These are phyloP conservation scores for Trichaptum fuscoviolaceum DNA, from an alignment of 768 basidiomycete species.

Conservation along the genomic window DNA sequence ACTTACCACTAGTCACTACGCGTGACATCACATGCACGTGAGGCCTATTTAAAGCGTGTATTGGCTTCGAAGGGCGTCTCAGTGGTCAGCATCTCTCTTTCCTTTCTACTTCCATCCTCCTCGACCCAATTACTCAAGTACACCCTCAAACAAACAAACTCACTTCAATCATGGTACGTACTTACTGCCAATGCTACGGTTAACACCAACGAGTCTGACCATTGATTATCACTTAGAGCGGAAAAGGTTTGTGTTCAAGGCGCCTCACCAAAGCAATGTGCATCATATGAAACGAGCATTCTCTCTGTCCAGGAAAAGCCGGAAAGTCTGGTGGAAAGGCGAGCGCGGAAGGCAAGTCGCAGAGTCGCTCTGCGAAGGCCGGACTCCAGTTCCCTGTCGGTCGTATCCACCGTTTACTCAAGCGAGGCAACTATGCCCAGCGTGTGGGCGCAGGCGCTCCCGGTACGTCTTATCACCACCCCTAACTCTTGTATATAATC, in stretches of 20 bases:
- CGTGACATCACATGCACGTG: slow-evolving; percentile 17
- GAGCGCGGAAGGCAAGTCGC: slow-evolving; percentile 45
- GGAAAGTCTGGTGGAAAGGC: slow-evolving; percentile 74
- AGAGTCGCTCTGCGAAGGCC: slow-evolving; percentile 69
- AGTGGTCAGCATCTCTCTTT: slow-evolving; percentile 28
- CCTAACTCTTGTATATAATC: not conserved
- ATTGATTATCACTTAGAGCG: slow-evolving; percentile 25
- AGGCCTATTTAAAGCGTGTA: slow-evolving; percentile 23
- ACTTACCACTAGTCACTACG: slow-evolving; percentile 6
- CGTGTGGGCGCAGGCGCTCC: slow-evolving; percentile 88
- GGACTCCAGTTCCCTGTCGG: slow-evolving; percentile 88
- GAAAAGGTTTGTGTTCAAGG: slow-evolving; percentile 28
- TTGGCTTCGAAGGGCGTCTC: not conserved
- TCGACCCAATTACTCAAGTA: slow-evolving; percentile 8
- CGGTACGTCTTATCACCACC: slow-evolving; percentile 37
- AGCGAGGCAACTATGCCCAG: slow-evolving; percentile 81
- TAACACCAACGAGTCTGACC: not conserved
- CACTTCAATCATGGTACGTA: not conserved
- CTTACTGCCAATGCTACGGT: not conserved
- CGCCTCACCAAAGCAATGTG: not conserved
- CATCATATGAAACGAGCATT: not conserved
- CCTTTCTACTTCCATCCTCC: slow-evolving; percentile 5
- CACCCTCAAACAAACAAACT: not conserved
- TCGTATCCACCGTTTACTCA: slow-evolving; percentile 87
- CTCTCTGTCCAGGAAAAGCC: slow-evolving; percentile 29